Evolutionary conservation across 352 stramenopile genomes (phyloP).

Genomic region (Phytophthora melonis): DNA sequence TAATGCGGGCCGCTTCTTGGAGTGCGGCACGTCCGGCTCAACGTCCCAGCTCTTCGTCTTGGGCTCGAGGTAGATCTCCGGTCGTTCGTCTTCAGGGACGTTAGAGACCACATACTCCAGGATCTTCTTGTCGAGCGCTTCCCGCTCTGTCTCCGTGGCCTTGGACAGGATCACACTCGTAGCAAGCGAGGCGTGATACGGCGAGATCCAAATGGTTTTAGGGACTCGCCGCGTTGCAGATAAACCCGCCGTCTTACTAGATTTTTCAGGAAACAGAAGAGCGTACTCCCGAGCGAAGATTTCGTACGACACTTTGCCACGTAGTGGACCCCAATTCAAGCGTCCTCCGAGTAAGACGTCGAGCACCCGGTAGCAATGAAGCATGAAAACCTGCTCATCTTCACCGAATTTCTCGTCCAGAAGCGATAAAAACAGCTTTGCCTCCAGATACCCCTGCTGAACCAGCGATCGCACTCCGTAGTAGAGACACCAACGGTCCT

Average conservation of each 20-base stretch:
- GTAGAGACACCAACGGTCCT: conserved; percentile 94
- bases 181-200: conserved; percentile 75
- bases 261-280: conserved; percentile 22
- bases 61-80: conserved; percentile 52
- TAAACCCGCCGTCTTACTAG: too few species aligned
- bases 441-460: conserved; percentile 88
- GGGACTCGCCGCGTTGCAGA: conserved; percentile 39
- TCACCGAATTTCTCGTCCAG: conserved; percentile 94
- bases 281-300: conserved; percentile 64
- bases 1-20: conserved; percentile 23
- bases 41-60: conserved; percentile 1
- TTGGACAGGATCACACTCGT: conserved; percentile 81
- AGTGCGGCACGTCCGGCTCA: conserved; percentile 8
- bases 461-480: conserved; percentile 92
- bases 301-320: conserved; percentile 64
- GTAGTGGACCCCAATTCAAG: conserved; percentile 73
- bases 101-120: conserved; percentile 72
- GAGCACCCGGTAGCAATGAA: conserved; percentile 90
- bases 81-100: conserved; percentile 66
- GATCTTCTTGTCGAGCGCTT: conserved; percentile 71
- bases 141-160: conserved; percentile 67
- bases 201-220: conserved; percentile 86
- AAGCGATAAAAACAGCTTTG: conserved; percentile 92
- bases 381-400: conserved; percentile 92
- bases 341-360: conserved; percentile 69